phyloP scores from a whole-genome alignment of 75 land plant species.

The Larix kaempferi region DNA sequence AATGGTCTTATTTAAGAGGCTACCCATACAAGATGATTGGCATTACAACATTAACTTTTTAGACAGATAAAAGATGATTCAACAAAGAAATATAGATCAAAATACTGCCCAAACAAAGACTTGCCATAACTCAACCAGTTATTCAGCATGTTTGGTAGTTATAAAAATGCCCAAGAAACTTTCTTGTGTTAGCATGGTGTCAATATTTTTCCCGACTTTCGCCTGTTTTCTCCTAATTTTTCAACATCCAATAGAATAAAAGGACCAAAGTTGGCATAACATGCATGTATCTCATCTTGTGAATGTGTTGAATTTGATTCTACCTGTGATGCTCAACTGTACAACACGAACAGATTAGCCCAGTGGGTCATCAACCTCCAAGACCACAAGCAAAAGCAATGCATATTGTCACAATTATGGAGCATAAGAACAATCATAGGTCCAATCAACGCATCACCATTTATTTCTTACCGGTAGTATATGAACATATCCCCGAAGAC shows the following conservation, averaged over 20 bases:
- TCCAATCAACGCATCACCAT: background rate
- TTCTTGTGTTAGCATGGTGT: background rate
- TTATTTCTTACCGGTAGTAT: slow-evolving; percentile 3
- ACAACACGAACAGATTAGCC: background rate
- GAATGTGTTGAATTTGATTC: background rate
- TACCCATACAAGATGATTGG: background rate
- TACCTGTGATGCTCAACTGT: background rate
- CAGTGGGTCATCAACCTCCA: background rate
- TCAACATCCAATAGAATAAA: background rate
- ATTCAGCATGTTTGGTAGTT: background rate
- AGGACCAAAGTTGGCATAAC: background rate
- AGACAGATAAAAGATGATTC: background rate
- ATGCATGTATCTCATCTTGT: background rate
- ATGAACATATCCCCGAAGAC: slow-evolving; percentile 8
- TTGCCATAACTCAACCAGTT: background rate
- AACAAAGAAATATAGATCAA: background rate
- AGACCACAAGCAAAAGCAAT: background rate
- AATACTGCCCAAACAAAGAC: background rate
- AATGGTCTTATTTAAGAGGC: background rate
- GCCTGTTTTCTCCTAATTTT: background rate
- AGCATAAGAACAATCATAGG: background rate
- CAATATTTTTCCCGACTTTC: background rate
- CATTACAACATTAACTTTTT: background rate
- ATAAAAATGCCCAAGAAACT: background rate
- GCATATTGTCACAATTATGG: background rate